Conservation (phyloP, 257 asterid genomes). For the Haberlea rhodopensis region DNA sequence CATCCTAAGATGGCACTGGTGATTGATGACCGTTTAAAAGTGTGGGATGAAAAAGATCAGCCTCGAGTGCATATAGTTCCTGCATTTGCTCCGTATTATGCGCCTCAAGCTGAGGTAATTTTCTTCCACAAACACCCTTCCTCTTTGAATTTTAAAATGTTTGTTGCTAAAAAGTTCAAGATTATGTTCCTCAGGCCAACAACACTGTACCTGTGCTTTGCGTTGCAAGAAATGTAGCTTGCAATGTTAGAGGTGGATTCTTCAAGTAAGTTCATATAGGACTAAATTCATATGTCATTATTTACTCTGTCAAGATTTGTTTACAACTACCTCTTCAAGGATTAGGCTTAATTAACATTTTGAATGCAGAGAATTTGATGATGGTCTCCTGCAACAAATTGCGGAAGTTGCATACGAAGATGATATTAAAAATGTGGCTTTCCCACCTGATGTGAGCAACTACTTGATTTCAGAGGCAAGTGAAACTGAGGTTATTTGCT, state of each 20-base stretch:
- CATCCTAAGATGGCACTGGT: constrained; percentile 98
- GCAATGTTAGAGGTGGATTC: constrained; percentile 93
- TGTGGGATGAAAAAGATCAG: constrained; percentile 97
- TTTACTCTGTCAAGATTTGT: constrained; percentile 22
- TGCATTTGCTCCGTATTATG: constrained; percentile 93
- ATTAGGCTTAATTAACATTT: constrained; percentile 30
- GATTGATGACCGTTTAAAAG: constrained; percentile 92
- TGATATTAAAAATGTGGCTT: constrained; percentile 49
- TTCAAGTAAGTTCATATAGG: constrained; percentile 72
- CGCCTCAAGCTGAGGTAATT: constrained; percentile 94
- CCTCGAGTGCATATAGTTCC: constrained; percentile 97
- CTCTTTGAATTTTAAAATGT: constrained; percentile 11
- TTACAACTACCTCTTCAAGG: constrained; percentile 19
- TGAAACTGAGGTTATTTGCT: constrained; percentile 13
- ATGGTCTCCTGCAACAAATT: constrained; percentile 66
- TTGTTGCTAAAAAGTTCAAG: constrained; percentile 24
- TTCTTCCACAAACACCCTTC: constrained; percentile 15
- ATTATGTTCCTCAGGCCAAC: constrained; percentile 49
- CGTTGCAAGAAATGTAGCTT: constrained; percentile 95
- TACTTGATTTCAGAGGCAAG: constrained; percentile 79
- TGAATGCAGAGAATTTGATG: constrained; percentile 82
- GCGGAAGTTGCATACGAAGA: constrained; percentile 81
- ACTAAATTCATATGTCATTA: neutral
- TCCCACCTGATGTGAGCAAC: constrained; percentile 84
- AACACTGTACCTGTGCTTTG: constrained; percentile 83